Percentiles rank a stretch among this genome's conserved stretches.
phyloP scores from a whole-genome alignment of 208 protist genomes.

The Trypanosoma cruzi region DNA sequence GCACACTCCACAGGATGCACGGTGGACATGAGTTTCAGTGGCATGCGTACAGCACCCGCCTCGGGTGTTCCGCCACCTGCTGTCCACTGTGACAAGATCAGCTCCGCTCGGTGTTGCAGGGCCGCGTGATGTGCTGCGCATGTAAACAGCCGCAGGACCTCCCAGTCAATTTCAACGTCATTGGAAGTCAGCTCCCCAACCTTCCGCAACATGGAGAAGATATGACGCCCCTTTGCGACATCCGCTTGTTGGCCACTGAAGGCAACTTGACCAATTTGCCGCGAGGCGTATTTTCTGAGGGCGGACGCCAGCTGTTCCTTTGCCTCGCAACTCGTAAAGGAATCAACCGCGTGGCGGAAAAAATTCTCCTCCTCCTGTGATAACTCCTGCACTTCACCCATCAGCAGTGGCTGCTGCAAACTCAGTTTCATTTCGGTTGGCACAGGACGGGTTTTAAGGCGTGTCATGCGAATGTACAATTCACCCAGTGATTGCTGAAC shows the following conservation, averaged over 20 bases:
- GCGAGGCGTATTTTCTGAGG: constrained; percentile 46
- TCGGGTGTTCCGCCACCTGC: not conserved
- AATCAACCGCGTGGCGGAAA: constrained; percentile 49
- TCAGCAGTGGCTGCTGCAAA: constrained; percentile 44
- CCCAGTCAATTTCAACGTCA: constrained; percentile 41
- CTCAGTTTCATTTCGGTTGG: constrained; percentile 25
- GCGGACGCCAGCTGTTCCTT: constrained; percentile 32
- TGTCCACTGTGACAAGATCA: constrained; percentile 31
- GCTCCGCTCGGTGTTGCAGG: constrained; percentile 38
- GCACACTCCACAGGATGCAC: constrained; percentile 21
- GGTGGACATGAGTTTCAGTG: not conserved
- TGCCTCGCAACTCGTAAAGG: constrained; percentile 55
- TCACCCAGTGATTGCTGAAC: constrained; percentile 56
- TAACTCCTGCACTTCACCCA: constrained; percentile 41
- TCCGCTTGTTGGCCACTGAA: constrained; percentile 36
- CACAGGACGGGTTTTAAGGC: constrained; percentile 33
- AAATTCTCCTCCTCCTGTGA: constrained; percentile 51
- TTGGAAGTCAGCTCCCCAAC: constrained; percentile 26
- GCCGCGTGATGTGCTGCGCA: constrained; percentile 27
- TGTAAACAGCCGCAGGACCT: constrained; percentile 66
- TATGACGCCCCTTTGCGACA: constrained; percentile 32
- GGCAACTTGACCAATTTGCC: constrained; percentile 38
- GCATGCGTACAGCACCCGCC: not conserved
- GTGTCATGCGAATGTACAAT: constrained; percentile 60
- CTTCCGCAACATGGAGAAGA: constrained; percentile 44